A percentile compares a stretch with the other conserved stretches of the same genome.
These are phyloP conservation scores for Globisporangium okanoganense DNA, from an alignment of 352 stramenopile genomes.

Conservation along the genomic window DNA sequence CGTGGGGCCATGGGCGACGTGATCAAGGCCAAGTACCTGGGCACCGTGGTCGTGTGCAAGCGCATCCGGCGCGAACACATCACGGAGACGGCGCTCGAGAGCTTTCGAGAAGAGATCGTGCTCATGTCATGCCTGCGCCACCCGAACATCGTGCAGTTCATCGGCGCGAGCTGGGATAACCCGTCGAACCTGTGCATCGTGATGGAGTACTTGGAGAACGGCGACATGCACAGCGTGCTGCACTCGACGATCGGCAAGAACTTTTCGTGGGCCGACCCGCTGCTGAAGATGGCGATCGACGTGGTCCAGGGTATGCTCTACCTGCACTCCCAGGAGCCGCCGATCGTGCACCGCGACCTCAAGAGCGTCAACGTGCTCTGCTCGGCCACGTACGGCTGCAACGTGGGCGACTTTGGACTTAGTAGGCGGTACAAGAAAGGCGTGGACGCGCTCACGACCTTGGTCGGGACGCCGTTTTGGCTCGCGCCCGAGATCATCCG, in stretches of 20 bases:
- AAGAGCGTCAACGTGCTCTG: conserved; percentile 90
- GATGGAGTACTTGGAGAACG: conserved; percentile 89
- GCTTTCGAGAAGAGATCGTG: conserved; percentile 84
- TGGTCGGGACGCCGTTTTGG: conserved; percentile 86
- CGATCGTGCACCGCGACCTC: conserved; percentile 82
- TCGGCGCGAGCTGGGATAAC: conserved; percentile 87
- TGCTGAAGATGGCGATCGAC: conserved; percentile 87
- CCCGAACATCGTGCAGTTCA: conserved; percentile 89
- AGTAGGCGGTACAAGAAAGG: conserved; percentile 75
- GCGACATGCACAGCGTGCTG: conserved; percentile 84
- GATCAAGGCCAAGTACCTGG: conserved; percentile 87
- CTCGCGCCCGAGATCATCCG: conserved; percentile 87
- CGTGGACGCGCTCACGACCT: conserved; percentile 80
- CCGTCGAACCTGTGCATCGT: conserved; percentile 87
- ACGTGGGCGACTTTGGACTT: conserved; percentile 86
- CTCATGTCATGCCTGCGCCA: conserved; percentile 84
- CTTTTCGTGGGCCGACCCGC: conserved; percentile 81
- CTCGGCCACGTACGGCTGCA: conserved; percentile 85
- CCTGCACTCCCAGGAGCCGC: conserved; percentile 77
- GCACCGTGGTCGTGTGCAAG: conserved; percentile 87
- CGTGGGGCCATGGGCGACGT: conserved; percentile 82
- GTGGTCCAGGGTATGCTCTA: conserved; percentile 87
- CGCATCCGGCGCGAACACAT: conserved; percentile 85
- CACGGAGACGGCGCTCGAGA: conserved; percentile 57
- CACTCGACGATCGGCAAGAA: conserved; percentile 75